Base-by-base conservation (phyloP, 495 filamentous ascomycete genomes). In the Cetradonia linearis region DNA sequence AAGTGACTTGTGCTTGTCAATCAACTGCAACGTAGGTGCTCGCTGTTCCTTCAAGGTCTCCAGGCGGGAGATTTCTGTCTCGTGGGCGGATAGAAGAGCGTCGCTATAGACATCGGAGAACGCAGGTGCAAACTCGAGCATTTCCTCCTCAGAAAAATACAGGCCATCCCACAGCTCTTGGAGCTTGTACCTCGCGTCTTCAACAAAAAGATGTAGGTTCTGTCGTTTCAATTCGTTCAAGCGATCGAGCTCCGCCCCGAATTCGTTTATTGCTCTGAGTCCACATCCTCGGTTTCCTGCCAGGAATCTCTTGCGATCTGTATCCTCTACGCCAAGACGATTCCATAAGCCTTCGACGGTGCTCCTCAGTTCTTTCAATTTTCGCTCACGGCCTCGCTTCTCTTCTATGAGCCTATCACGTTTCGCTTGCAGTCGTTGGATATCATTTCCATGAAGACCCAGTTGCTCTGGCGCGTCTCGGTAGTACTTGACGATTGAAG, bases 61-160 rank as follows among this genome's bases (percentile, higher is more conserved):
- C 3, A 99, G 76, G 28, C 91, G 86, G 10, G 72, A 69, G 59
- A 97, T 89, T 65, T 99, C 94, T 9, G 82, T 83, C 71, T 99
- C 93, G 64, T 97, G 94, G 0, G 91, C 82, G 34, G 84, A 81
- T 5, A 98, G 82, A 20, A 99, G 79, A 44, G 93, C 92, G 69
- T 97, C 93, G 65, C 89, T 95, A 62, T 70, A 79, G 56, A 79
- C 77, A 76, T 85, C 83, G 0, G 89, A 94, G 69, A 95, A 95
- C 1, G 90, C 91, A 4, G 94, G 92, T 5, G 91, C 89, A 63
- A 97, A 99, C 61, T 96, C 91, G 57, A 95, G 78, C 88, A 96
- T 96, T 70, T 99, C 93, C 66, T 96, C 92, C 70, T 99, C 93
- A 1, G 90, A 95, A 69, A 91, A 89, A 72, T 90, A 97, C 5